Evolutionary conservation across 768 basidiomycete genomes (phyloP), one percentile per base, ranked within the genome.

Genomic region (Suillus discolor): DNA sequence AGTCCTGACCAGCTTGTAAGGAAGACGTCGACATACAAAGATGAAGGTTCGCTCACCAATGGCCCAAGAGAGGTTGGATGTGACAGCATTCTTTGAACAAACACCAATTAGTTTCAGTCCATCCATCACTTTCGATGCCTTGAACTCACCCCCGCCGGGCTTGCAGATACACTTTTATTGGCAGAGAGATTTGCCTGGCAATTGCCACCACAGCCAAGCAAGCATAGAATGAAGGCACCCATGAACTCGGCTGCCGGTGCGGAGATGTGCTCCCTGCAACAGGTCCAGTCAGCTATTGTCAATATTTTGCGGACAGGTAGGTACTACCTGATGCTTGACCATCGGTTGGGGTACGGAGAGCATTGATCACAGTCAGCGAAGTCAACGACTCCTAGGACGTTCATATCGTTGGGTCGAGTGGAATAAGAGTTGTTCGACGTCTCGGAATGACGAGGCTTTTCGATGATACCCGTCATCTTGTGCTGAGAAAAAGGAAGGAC

Each of bases 241-340:
- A 87, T 70, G 67, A 87, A 85, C 72, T 88, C 87, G 18, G 85
- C 87, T 28, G 79, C 80, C 36, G 84, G 81, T 73, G 88, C 87
- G 59, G 81, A 76, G 34, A 87, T 69, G 54, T 71, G 68, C 55
- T 79, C 73, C 15, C 84, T 83, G 45, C 51, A 62, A 54, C 15
- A n/a, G 15, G 11, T 34, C 6, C 15, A 28, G 36, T 23, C 65
- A 47, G 11, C 15, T 11, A 28, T 15, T 18, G n/a, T 18, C 44
- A 9, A 31, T 23, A 23, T 39, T 47, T 41, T 39, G 49, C 57
- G 20, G 36, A 61, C 23, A 38, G 13, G 20, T 70, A 79, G 23
- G 16, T 70, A 79, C 45, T 70, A 85, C 86, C 85, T 79, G 57
- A 80, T 80, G 65, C 70, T 78, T 34, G 82, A 79, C 85, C 84